Base-by-base conservation (phyloP, 208 protist genomes). In the Crithidia acanthocephali region DNA sequence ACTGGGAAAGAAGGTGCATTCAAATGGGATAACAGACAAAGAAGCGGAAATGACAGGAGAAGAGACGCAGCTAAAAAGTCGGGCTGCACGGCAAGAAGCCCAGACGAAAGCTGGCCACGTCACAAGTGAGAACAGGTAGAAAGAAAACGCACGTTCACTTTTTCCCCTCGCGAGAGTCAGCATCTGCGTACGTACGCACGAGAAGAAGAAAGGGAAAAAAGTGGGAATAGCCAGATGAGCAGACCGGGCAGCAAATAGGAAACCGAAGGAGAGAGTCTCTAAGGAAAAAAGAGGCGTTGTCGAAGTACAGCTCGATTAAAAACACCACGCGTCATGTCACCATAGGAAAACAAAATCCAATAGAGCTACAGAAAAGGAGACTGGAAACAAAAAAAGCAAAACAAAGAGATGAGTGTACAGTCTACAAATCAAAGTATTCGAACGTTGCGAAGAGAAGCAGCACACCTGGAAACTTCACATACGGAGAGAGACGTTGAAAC, bases 301-400 rank as follows among this genome's bases (percentile, higher is more conserved):
- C 13, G 37, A 13, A 13, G 13, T 42, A 42, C 37, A 42, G 37
- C 37, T 42, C 45, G 45, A 22, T 50, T 5, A 50, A 23, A 5
- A 22, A 10, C 45, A 50, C 16, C 23, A 32, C 6, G 6, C 3
- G 25, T 55, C 2, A 13, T 42, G 13, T 13, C 37, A 15, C 13
- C 9, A 42, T 13, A 42, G 37, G 13, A 13, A 42, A 42, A 1
- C 3, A 27, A 25, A 30, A 61, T 25, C 25, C 4, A 42, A 42
- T 11, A 16, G 47, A 59, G 44, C n/a, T n/a, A 47, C 32, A 68
- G 23, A 45, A 42, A 64, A 52, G 61, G 27, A 52, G 25, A 61
- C 51, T 32, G 45, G 13, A 50, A 50, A 16, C 9, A n/a, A n/a
- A n/a, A n/a, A n/a, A n/a, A n/a, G n/a, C n/a, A n/a, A n/a, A n/a